A percentile compares a stretch with the other conserved stretches of the same genome.
Evolutionary conservation across 2,329 filamentous ascomycete species (phyloP).

Genomic region (Trichoderma arundinaceum): DNA sequence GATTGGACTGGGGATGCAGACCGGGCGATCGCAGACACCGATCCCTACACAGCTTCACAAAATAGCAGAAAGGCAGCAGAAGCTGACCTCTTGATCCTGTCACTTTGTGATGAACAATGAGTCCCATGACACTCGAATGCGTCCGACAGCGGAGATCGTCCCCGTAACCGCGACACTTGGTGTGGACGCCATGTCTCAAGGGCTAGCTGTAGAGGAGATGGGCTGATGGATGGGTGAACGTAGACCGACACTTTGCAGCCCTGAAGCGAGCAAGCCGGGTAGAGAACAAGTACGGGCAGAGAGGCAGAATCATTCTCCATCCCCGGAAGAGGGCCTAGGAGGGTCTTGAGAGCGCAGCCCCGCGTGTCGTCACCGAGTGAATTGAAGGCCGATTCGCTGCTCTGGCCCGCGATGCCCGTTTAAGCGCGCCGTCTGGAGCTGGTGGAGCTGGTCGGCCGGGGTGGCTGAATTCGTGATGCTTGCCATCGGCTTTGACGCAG

Average conservation of each 20-base stretch:
- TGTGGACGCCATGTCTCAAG: conserved; percentile 24
- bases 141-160: conserved; percentile 29
- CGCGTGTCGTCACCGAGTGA: conserved; percentile 17
- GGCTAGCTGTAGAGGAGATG: background rate
- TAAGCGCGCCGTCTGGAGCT: conserved; percentile 23
- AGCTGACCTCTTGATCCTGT: background rate
- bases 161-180: background rate
- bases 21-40: conserved; percentile 10
- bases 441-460: background rate
- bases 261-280: background rate
- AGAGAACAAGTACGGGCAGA: too few species aligned
- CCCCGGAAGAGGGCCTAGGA: background rate
- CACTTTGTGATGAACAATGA: conserved; percentile 3
- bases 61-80: background rate
- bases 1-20: conserved; percentile 20
- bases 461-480: conserved; percentile 11
- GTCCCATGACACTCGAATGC: conserved; percentile 29
- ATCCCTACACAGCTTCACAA: background rate
- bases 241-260: conserved; percentile 21
- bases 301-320: background rate
- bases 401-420: background rate
- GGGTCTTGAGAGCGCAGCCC: conserved; percentile 6
- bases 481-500: conserved; percentile 5
- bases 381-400: conserved; percentile 19
- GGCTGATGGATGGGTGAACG: background rate